Percentiles rank a stretch among this genome's conserved stretches.
Conservation (phyloP, 495 filamentous ascomycete genomes). For the Aspergillus carlsbadensis region DNA sequence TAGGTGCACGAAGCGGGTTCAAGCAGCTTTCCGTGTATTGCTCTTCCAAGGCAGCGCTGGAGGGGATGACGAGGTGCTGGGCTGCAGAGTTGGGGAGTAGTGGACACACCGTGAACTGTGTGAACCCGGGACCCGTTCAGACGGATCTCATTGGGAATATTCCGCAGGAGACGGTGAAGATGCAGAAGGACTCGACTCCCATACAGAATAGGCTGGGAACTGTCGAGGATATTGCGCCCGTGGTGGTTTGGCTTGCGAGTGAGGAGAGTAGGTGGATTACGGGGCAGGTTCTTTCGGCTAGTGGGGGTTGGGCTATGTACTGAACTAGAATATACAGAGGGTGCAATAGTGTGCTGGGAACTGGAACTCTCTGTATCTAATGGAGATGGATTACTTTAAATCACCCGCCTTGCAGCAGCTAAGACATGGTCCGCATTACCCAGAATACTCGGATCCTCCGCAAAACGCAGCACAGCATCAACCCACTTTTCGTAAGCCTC, state of each 20-base stretch:
- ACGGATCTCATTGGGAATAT: slow-evolving; percentile 40
- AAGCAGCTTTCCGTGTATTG: slow-evolving; percentile 34
- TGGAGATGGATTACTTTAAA: too few relatives aligned
- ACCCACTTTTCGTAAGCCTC: not conserved
- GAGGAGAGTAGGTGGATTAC: slow-evolving; percentile 55
- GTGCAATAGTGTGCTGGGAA: too few relatives aligned
- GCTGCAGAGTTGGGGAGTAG: slow-evolving; percentile 41
- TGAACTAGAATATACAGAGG: too few relatives aligned
- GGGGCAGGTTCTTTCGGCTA: slow-evolving; percentile 56
- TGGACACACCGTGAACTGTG: slow-evolving; percentile 46
- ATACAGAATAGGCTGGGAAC: slow-evolving; percentile 47
- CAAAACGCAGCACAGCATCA: not conserved
- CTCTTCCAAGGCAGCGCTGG: slow-evolving; percentile 48
- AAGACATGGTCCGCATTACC: not conserved
- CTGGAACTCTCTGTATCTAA: too few relatives aligned
- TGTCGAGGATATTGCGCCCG: slow-evolving; percentile 58
- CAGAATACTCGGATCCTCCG: not conserved
- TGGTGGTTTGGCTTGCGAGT: slow-evolving; percentile 52
- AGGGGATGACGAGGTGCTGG: slow-evolving; percentile 42
- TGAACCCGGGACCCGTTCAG: slow-evolving; percentile 41
- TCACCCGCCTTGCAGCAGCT: too few relatives aligned
- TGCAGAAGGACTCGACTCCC: slow-evolving; percentile 40
- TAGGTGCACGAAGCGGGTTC: slow-evolving; percentile 43
- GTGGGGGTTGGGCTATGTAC: slow-evolving; percentile 46
- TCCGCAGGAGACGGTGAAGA: slow-evolving; percentile 29